Percentiles rank a stretch among this genome's conserved stretches.
These are phyloP conservation scores for Mortierella sp. DNA, from an alignment of 371 early-diverging fungal genomes.

Conservation along the genomic window DNA sequence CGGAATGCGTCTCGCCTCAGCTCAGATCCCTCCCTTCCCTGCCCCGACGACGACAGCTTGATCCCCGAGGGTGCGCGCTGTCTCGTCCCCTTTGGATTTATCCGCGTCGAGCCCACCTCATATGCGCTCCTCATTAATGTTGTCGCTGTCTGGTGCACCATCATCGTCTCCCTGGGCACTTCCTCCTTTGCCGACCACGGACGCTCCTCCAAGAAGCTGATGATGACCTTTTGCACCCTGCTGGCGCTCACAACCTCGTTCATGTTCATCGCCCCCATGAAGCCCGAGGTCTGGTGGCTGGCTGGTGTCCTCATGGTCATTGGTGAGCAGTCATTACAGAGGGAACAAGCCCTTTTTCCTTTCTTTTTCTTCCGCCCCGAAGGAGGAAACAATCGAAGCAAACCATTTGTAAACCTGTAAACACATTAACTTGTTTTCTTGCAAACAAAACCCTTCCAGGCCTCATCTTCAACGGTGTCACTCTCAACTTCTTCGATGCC, in stretches of 20 bases:
- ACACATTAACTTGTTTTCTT: background rate
- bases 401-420: background rate
- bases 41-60: constrained; percentile 4
- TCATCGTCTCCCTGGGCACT: constrained; percentile 23
- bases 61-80: constrained; percentile 20
- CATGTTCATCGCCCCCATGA: constrained; percentile 26
- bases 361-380: background rate
- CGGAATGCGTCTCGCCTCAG: constrained; percentile 11
- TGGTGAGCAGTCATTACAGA: background rate
- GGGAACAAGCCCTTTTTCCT: too few species aligned
- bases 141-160: constrained; percentile 30
- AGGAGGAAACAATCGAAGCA: background rate
- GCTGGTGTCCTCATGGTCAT: constrained; percentile 31
- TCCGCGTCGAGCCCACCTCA: constrained; percentile 20
- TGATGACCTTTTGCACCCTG: constrained; percentile 24
- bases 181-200: constrained; percentile 34
- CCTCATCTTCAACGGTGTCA: constrained; percentile 22
- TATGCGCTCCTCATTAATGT: constrained; percentile 27
- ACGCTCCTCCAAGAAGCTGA: constrained; percentile 20
- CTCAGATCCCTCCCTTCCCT: constrained; percentile 16
- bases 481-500: constrained; percentile 27
- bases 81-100: constrained; percentile 29
- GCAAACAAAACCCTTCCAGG: background rate
- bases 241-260: constrained; percentile 22
- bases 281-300: constrained; percentile 29